Base-by-base conservation (phyloP, 805 yeast species). In the Saccharomycopsis olivae region DNA sequence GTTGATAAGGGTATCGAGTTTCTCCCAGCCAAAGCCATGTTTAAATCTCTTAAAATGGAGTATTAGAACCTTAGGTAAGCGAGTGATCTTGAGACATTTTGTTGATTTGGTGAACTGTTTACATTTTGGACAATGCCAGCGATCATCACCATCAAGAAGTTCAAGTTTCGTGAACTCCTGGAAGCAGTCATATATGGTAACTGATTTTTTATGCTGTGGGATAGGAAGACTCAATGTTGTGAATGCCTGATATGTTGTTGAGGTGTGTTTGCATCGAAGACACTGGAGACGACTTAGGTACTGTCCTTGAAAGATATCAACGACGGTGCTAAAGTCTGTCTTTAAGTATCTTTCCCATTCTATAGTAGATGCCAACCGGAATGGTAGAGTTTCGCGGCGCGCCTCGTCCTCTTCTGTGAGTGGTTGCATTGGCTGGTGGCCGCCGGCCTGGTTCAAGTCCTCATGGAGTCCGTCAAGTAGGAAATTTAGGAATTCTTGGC, bases 331-430 rank as follows among this genome's bases (percentile, higher is more conserved):
- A 48, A 79, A 77, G 54, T 88, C 86, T 16, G 83, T 70, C 43
- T 75, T 77, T 40, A 85, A 61, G 54, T 86, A 86, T 42, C 94
- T 64, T 52, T 84, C 95, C 97, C 97, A 88, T 55, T 88, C 96
- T 36, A 86, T 73, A 0, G 92, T 73, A 0, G 95, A 78, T 0
- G 95, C 96, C 19, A 82, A 64, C 42, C 95, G 66, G 2, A 86
- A 67, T 0, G 94, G 81, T 52, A 85, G 58, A 20, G 59, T 59
- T 53, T 88, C 97, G 33, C 96, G 65, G 13, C 68, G 61, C 28
- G 64, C 64, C 53, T 87, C 96, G 47, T 87, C 92, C 38, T 71
- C 77, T 37, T 73, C 76, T 11, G 78, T 72, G 44, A 82, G 68
- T 48, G 77, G 86, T 13, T 71, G 67, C 28, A 65, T 53, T 29